Conservation (phyloP, 306 rosid genomes). For the Cucurbita pepo region DNA sequence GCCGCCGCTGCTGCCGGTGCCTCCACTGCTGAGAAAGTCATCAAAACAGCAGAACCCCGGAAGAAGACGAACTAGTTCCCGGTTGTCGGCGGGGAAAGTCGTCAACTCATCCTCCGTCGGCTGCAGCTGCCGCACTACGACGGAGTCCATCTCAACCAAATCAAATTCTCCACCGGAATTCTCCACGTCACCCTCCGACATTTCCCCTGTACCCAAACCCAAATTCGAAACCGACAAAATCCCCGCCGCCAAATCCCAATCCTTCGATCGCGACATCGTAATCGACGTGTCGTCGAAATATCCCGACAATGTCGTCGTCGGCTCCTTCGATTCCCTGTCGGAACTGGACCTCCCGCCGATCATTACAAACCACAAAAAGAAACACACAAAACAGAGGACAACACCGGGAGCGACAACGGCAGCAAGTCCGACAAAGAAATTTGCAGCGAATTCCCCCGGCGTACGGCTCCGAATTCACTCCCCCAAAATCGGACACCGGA, state of each 20-base stretch:
- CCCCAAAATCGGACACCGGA: slow-evolving; percentile 30
- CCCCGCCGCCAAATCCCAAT: slow-evolving; percentile 25
- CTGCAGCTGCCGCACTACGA: slow-evolving; percentile 28
- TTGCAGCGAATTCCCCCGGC: slow-evolving; percentile 42
- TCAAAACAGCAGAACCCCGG: slow-evolving; percentile 31
- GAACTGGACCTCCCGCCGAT: slow-evolving; percentile 56
- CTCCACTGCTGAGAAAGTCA: slow-evolving; percentile 39
- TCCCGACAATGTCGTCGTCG: slow-evolving; percentile 20
- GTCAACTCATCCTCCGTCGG: slow-evolving; percentile 24
- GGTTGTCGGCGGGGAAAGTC: slow-evolving; percentile 18
- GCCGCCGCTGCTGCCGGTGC: slow-evolving; percentile 2
- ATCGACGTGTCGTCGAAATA: slow-evolving; percentile 34
- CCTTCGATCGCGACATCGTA: slow-evolving; percentile 36
- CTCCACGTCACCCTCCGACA: slow-evolving; percentile 28
- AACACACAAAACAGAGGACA: slow-evolving; percentile 21
- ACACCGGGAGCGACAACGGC: background rate
- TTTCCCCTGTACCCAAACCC: slow-evolving; percentile 23
- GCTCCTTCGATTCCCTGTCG: slow-evolving; percentile 24
- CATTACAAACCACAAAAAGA: slow-evolving; percentile 34
- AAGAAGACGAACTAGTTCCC: slow-evolving; percentile 13
- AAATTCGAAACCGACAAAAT: slow-evolving; percentile 62
- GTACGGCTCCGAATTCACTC: slow-evolving; percentile 48
- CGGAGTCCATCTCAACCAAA: slow-evolving; percentile 46
- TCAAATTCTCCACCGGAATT: slow-evolving; percentile 27
- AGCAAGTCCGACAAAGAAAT: slow-evolving; percentile 18